Evolutionary conservation across 2,329 filamentous ascomycete species (phyloP).

Genomic region (Pseudogymnoascus verrucosus): DNA sequence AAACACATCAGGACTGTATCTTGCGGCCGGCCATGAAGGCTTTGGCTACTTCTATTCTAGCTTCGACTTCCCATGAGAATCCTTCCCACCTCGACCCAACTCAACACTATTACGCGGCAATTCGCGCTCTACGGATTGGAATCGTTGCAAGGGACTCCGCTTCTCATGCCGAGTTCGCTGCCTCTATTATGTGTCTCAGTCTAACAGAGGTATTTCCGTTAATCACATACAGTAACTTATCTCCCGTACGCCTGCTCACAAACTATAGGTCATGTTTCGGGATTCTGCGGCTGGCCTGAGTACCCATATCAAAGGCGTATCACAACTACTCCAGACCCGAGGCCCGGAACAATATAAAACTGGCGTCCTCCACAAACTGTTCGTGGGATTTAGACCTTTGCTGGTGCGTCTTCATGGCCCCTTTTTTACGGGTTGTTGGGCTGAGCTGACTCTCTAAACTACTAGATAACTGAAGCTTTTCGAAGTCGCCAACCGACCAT

Average conservation of each 20-base stretch:
- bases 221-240: background rate
- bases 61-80: background rate
- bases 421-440: background rate
- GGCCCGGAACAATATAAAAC: constrained; percentile 26
- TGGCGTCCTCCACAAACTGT: constrained; percentile 31
- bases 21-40: background rate
- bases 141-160: background rate
- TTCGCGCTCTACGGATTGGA: background rate
- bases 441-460: background rate
- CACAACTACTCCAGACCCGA: constrained; percentile 28
- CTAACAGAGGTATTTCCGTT: constrained; percentile 22
- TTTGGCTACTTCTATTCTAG: background rate
- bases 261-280: constrained; percentile 29
- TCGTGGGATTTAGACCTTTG: constrained; percentile 33
- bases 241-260: background rate
- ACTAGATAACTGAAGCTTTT: background rate
- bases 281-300: constrained; percentile 21
- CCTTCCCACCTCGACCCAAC: background rate
- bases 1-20: constrained; percentile 9
- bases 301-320: constrained; percentile 31
- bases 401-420: constrained; percentile 24
- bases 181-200: constrained; percentile 28
- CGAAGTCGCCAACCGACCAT: background rate
- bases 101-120: background rate
- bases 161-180: background rate